These are phyloP conservation scores for Geopyxis carbonaria DNA, from an alignment of 495 filamentous ascomycete genomes.

Conservation along the genomic window DNA sequence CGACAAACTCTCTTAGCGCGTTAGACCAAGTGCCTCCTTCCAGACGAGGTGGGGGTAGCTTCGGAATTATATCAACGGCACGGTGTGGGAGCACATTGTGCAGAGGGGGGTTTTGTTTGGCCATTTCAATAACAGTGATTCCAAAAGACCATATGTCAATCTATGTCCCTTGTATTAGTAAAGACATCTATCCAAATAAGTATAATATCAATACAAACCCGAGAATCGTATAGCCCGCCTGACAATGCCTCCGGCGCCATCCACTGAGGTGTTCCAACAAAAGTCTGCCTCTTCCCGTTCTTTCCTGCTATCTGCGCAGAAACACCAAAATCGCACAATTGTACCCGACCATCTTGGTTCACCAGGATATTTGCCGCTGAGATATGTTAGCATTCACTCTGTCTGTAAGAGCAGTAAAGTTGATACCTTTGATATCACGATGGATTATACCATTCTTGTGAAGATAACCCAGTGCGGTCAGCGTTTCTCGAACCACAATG, in stretches of 20 bases:
- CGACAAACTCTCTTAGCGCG: slow-evolving; percentile 57
- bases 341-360: slow-evolving; percentile 67
- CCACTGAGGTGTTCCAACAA: slow-evolving; percentile 91
- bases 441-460: slow-evolving; percentile 90
- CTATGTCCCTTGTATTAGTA: slow-evolving; percentile 24
- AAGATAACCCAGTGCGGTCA: slow-evolving; percentile 66
- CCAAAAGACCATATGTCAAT: slow-evolving; percentile 96
- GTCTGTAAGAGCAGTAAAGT: slow-evolving; percentile 6
- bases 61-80: slow-evolving; percentile 30
- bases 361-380: slow-evolving; percentile 76
- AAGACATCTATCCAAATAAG: neutral
- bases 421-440: slow-evolving; percentile 77
- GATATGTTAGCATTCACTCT: neutral
- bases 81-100: slow-evolving; percentile 35
- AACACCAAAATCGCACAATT: slow-evolving; percentile 93
- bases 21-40: slow-evolving; percentile 60
- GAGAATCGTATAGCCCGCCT: slow-evolving; percentile 38
- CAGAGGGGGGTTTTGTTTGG: slow-evolving; percentile 68
- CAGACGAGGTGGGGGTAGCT: slow-evolving; percentile 42
- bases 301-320: slow-evolving; percentile 72
- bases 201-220: too few relatives aligned
- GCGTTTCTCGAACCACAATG: slow-evolving; percentile 72
- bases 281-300: slow-evolving; percentile 71
- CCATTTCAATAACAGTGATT: slow-evolving; percentile 78
- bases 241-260: slow-evolving; percentile 84